Conservation (phyloP, 163 green algal species). For the Chlorella variabilis region DNA sequence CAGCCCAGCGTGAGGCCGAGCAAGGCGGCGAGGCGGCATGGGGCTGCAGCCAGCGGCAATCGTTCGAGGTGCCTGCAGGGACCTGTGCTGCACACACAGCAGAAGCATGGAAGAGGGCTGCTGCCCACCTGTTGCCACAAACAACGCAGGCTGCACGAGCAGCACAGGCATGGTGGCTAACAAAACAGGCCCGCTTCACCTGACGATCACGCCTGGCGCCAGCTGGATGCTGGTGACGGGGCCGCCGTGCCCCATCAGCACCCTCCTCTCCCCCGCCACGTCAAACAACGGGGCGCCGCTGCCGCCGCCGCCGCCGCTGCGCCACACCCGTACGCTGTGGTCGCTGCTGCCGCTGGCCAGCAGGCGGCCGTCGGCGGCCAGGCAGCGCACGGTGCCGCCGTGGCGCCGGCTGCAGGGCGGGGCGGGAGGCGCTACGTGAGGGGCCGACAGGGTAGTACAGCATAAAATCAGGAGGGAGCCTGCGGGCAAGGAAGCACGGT, state of each 20-base stretch:
- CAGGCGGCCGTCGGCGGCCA: conserved; percentile 42
- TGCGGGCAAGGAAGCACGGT: no score
- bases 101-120: no score
- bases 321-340: conserved; percentile 13
- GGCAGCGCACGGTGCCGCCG: conserved; percentile 37
- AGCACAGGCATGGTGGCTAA: neutral
- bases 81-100: no score
- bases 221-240: conserved; percentile 46
- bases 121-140: no score
- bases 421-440: no score
- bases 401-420: conserved; percentile 48
- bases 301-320: neutral
- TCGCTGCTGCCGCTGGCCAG: conserved; percentile 37
- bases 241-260: conserved; percentile 43
- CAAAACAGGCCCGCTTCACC: neutral
- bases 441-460: no score
- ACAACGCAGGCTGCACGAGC: neutral
- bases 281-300: conserved; percentile 26
- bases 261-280: conserved; percentile 1
- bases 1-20: no score
- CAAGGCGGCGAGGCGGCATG: no score
- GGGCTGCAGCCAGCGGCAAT: no score
- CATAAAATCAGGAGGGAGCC: no score
- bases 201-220: conserved; percentile 20
- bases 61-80: no score